phyloP scores from a whole-genome alignment of 2,329 filamentous ascomycete species.

The Diaporthe caulivora region DNA sequence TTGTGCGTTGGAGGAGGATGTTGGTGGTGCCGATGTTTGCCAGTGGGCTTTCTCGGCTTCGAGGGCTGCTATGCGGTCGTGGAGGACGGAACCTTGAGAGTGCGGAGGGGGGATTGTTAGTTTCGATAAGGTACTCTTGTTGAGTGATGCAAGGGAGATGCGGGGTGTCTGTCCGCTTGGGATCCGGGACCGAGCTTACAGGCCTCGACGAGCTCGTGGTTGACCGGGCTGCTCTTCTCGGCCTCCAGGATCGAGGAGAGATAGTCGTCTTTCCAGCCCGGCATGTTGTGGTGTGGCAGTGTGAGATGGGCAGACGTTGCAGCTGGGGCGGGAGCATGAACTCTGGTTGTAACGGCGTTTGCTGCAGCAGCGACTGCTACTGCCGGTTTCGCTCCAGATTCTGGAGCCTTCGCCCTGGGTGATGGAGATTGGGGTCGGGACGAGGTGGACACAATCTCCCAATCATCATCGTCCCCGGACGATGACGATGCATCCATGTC shows the following conservation, averaged over 20 bases:
- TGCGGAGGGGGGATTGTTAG: slow-evolving; percentile 31
- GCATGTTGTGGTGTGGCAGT: slow-evolving; percentile 54
- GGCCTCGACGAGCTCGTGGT: slow-evolving; percentile 78
- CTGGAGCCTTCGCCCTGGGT: neutral
- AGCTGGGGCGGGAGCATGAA: neutral
- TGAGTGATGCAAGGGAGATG: slow-evolving; percentile 28
- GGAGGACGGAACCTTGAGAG: slow-evolving; percentile 70
- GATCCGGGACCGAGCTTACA: slow-evolving; percentile 66
- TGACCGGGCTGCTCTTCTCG: slow-evolving; percentile 72
- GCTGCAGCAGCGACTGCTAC: neutral
- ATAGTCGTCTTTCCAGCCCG: slow-evolving; percentile 87
- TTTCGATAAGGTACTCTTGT: neutral
- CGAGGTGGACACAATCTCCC: slow-evolving; percentile 34
- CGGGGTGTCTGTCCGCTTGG: slow-evolving; percentile 4
- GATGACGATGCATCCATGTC: slow-evolving; percentile 30
- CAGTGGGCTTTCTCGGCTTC: slow-evolving; percentile 66
- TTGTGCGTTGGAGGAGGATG: neutral
- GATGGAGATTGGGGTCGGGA: slow-evolving; percentile 28
- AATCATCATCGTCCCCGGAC: slow-evolving; percentile 24
- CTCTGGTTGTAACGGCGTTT: neutral
- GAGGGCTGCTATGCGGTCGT: slow-evolving; percentile 74
- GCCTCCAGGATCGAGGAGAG: slow-evolving; percentile 80
- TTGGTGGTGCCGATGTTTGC: slow-evolving; percentile 12
- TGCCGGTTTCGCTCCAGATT: neutral
- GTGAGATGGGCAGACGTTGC: neutral